Evolutionary conservation across 202 grass and related monocot genomes (phyloP).

Genomic region (Schoenoplectus triqueter): DNA sequence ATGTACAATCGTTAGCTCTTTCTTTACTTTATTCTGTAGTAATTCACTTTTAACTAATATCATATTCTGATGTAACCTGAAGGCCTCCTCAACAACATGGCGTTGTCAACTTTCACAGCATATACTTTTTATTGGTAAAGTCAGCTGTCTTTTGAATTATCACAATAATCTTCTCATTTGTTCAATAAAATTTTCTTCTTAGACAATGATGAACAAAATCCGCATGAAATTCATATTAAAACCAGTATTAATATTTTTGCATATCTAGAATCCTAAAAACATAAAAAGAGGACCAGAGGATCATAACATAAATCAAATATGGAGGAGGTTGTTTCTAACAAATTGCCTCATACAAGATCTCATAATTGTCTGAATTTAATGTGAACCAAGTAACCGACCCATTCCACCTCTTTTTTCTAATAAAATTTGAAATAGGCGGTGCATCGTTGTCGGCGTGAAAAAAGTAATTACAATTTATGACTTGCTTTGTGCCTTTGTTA

Average conservation of each 20-base stretch:
- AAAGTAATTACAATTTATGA: slow-evolving; percentile 20
- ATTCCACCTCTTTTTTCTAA: not conserved
- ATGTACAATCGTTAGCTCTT: no score
- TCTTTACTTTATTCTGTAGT: no score
- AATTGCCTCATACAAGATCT: no score
- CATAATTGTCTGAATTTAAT: slow-evolving; percentile 6
- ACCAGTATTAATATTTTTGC: not conserved
- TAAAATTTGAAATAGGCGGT: slow-evolving; percentile 20
- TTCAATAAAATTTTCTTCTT: not conserved
- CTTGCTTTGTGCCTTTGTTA: slow-evolving; percentile 13
- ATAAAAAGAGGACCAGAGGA: not conserved
- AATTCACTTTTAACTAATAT: no score
- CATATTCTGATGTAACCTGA: no score
- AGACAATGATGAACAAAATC: not conserved
- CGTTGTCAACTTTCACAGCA: not conserved
- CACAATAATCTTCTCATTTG: not conserved
- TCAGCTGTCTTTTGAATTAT: not conserved
- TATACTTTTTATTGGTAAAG: not conserved
- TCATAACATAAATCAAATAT: not conserved
- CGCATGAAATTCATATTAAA: not conserved
- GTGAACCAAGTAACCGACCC: slow-evolving; percentile 7
- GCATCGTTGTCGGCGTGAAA: slow-evolving; percentile 13
- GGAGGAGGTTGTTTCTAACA: not conserved
- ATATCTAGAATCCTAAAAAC: not conserved
- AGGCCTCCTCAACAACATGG: no score